A percentile compares a stretch with the other conserved stretches of the same genome.
These are phyloP conservation scores for Lasiosphaeria hispida DNA, from an alignment of 495 filamentous ascomycete species.

Conservation along the genomic window DNA sequence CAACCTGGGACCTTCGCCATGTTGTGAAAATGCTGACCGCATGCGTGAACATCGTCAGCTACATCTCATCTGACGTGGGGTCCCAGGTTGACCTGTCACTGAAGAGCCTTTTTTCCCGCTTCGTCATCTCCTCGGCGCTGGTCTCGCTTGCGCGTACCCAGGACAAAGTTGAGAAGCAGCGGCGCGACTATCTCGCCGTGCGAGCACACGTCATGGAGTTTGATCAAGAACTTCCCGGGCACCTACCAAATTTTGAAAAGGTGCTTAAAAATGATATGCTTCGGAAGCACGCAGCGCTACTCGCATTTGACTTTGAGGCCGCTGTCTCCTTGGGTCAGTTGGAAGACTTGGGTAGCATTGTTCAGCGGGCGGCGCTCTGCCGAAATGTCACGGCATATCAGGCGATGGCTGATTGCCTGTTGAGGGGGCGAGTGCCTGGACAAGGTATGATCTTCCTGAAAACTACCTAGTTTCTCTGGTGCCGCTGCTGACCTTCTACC, in stretches of 20 bases:
- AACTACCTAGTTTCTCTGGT: slow-evolving; percentile 8
- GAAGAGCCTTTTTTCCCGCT: slow-evolving; percentile 64
- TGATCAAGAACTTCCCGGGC: slow-evolving; percentile 38
- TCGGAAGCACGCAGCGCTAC: slow-evolving; percentile 59
- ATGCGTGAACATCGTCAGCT: slow-evolving; percentile 60
- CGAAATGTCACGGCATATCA: slow-evolving; percentile 40
- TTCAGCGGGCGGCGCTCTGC: slow-evolving; percentile 51
- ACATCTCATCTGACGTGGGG: slow-evolving; percentile 53
- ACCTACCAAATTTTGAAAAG: slow-evolving; percentile 42
- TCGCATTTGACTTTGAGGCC: slow-evolving; percentile 77
- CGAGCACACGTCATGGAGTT: slow-evolving; percentile 58
- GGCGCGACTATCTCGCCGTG: slow-evolving; percentile 58
- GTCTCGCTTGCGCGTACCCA: slow-evolving; percentile 62
- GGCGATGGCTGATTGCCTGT: slow-evolving; percentile 59
- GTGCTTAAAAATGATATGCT: slow-evolving; percentile 50
- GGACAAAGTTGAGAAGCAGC: slow-evolving; percentile 56
- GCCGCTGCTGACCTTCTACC: too few relatives aligned
- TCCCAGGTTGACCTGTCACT: slow-evolving; percentile 50
- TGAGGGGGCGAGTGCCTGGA: slow-evolving; percentile 53
- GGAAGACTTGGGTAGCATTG: slow-evolving; percentile 60
- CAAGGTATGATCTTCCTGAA: slow-evolving; percentile 32
- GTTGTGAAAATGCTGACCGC: slow-evolving; percentile 56
- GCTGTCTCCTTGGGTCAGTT: slow-evolving; percentile 62
- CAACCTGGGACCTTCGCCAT: slow-evolving; percentile 49
- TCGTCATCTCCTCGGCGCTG: slow-evolving; percentile 60